A percentile compares a stretch with the other conserved stretches of the same genome.
phyloP scores from a whole-genome alignment of 495 filamentous ascomycete genomes.

The Paragyromitra xinjiangensis region DNA sequence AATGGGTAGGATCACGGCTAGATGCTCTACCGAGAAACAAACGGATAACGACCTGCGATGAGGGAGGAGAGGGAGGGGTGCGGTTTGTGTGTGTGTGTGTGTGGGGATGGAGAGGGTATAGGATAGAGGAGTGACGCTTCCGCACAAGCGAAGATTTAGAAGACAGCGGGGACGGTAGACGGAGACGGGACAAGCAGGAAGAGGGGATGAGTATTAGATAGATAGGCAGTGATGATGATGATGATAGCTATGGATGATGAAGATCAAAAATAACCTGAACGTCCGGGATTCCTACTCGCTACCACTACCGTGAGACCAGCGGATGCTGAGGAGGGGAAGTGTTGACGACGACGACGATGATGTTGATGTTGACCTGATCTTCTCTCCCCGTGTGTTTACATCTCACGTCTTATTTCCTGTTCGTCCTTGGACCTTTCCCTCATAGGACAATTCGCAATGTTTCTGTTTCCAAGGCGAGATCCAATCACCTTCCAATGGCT shows the following conservation, averaged over 20 bases:
- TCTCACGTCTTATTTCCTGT: constrained; percentile 20
- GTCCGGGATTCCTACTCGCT: constrained; percentile 12
- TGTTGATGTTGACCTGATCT: constrained; percentile 9
- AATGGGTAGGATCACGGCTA: constrained; percentile 37
- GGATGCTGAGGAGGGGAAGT: constrained; percentile 9
- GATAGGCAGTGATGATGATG: neutral
- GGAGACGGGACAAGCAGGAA: constrained; percentile 8
- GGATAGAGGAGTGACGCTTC: constrained; percentile 10
- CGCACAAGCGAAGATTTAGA: constrained; percentile 38
- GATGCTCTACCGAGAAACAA: constrained; percentile 38
- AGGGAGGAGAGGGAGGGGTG: neutral
- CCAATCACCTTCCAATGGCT: constrained; percentile 20
- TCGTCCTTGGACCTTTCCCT: constrained; percentile 8
- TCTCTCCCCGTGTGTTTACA: constrained; percentile 24
- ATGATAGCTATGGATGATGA: neutral
- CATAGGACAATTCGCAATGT: constrained; percentile 44
- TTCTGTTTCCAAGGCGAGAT: constrained; percentile 16
- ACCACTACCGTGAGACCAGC: neutral
- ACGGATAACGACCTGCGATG: constrained; percentile 42
- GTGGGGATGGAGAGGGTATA: neutral
- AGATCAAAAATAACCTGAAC: neutral
- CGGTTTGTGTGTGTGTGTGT: constrained; percentile 6
- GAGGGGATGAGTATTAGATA: neutral
- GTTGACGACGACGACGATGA: constrained; percentile 10
- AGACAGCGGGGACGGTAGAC: constrained; percentile 27